phyloP scores from a whole-genome alignment of 208 protist genomes.

The Crithidia thermophila region DNA sequence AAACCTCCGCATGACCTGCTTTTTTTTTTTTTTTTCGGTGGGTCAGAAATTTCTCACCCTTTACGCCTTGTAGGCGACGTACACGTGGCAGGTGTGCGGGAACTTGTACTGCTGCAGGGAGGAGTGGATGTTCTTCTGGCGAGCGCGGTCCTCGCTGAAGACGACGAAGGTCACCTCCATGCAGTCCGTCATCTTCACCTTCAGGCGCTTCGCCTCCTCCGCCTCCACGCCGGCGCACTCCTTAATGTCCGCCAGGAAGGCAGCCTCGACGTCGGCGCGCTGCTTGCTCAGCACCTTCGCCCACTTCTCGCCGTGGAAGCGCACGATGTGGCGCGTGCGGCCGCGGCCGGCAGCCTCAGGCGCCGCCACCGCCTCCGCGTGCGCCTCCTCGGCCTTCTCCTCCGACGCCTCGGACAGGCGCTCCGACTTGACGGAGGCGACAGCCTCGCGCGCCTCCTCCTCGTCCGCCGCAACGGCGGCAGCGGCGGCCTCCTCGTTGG shows the following conservation, averaged over 20 bases:
- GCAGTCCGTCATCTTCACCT: conserved; percentile 36
- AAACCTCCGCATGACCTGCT: neutral
- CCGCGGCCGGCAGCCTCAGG: conserved; percentile 10
- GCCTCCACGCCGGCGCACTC: conserved; percentile 29
- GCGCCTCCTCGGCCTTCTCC: conserved; percentile 7
- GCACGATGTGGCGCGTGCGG: conserved; percentile 55
- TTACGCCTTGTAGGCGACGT: conserved; percentile 20
- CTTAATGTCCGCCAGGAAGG: conserved; percentile 46
- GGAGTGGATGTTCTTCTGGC: conserved; percentile 37
- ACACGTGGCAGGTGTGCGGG: conserved; percentile 37
- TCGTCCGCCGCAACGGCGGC: conserved; percentile 2
- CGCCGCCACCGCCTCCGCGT: neutral
- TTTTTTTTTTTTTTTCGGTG: neutral
- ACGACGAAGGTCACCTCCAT: conserved; percentile 56
- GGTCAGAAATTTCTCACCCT: too few relatives aligned
- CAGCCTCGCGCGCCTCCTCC: conserved; percentile 10
- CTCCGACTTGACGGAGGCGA: conserved; percentile 6
- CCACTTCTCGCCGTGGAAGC: conserved; percentile 64
- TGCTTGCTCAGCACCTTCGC: conserved; percentile 29
- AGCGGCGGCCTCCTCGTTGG: conserved; percentile 8
- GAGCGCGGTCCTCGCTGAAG: conserved; percentile 25
- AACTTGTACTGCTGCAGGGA: conserved; percentile 49
- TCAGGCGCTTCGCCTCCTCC: conserved; percentile 34
- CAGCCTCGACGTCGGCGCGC: conserved; percentile 19
- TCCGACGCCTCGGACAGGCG: conserved; percentile 17